These are phyloP conservation scores for Daldinia concentrica DNA, from an alignment of 495 filamentous ascomycete species.

Conservation along the genomic window DNA sequence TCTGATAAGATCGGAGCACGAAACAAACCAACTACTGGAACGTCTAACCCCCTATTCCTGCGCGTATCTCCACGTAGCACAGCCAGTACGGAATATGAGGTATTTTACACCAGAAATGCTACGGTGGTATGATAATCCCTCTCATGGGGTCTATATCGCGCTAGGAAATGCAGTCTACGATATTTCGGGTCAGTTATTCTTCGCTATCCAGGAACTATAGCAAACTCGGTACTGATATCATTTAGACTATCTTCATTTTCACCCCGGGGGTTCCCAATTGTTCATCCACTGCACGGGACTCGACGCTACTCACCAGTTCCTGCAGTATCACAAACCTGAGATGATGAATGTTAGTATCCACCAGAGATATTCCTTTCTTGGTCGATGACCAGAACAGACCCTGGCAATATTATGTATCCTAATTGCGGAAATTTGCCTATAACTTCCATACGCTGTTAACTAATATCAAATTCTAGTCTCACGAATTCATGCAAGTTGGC, in stretches of 20 bases:
- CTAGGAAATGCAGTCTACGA: slow-evolving; percentile 11
- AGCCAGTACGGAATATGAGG: background rate
- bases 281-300: slow-evolving; percentile 3
- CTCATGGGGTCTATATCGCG: slow-evolving; percentile 13
- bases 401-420: background rate
- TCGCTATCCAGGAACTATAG: background rate
- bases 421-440: background rate
- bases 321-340: slow-evolving; percentile 1
- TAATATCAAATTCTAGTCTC: background rate
- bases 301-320: slow-evolving; percentile 10
- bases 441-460: background rate
- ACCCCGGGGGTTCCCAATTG: slow-evolving; percentile 10
- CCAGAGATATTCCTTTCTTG: background rate
- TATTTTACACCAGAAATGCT: slow-evolving; percentile 19
- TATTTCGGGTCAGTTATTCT: slow-evolving; percentile 15
- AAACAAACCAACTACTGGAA: background rate
- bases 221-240: background rate
- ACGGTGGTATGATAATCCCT: slow-evolving; percentile 23
- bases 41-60: slow-evolving; percentile 11
- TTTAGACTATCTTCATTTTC: slow-evolving; percentile 19
- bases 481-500: slow-evolving; percentile 16
- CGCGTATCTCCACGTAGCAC: slow-evolving; percentile 6
- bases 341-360: slow-evolving; percentile 13
- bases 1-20: background rate
- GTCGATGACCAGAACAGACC: too few species aligned